Conservation (phyloP, 257 asterid species). For the Hygrophila difformis region DNA sequence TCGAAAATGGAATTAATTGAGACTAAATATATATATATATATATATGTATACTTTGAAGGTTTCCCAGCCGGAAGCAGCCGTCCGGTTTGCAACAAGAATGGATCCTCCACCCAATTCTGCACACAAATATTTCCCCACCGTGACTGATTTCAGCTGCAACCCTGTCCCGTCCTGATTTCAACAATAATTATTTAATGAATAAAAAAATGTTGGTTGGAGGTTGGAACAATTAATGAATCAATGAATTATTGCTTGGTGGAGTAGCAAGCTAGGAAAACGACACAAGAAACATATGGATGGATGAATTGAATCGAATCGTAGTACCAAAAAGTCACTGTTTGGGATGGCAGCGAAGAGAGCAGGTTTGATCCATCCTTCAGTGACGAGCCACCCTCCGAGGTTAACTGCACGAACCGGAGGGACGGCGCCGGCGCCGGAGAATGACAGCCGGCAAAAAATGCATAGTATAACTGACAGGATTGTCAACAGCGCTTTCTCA, state of each 20-base stretch:
- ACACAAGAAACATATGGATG: not conserved
- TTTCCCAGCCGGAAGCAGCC: conserved; percentile 74
- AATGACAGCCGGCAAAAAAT: too few species aligned
- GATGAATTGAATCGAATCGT: too few species aligned
- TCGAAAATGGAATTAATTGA: too few species aligned
- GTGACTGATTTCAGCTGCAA: conserved; percentile 54
- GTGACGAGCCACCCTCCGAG: conserved; percentile 72
- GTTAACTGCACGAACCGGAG: conserved; percentile 49
- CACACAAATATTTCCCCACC: conserved; percentile 46
- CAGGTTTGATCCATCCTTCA: conserved; percentile 66
- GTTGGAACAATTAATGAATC: not conserved
- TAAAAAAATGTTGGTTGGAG: too few species aligned
- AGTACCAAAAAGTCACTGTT: conserved; percentile 57
- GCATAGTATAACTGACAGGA: too few species aligned
- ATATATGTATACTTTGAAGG: conserved; percentile 40
- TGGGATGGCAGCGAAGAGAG: conserved; percentile 49
- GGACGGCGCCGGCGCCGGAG: conserved; percentile 12
- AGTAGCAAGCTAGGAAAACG: not conserved
- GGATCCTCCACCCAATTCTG: conserved; percentile 70
- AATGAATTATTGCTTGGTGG: not conserved
- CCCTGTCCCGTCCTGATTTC: conserved; percentile 55
- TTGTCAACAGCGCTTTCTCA: too few species aligned
- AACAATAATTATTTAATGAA: not conserved
- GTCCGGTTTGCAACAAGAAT: conserved; percentile 55
- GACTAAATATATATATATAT: not conserved